Evolutionary conservation across 2,329 filamentous ascomycete species (phyloP), one percentile per base, ranked within the genome.

Genomic region (Verticillium zaregamsianum): DNA sequence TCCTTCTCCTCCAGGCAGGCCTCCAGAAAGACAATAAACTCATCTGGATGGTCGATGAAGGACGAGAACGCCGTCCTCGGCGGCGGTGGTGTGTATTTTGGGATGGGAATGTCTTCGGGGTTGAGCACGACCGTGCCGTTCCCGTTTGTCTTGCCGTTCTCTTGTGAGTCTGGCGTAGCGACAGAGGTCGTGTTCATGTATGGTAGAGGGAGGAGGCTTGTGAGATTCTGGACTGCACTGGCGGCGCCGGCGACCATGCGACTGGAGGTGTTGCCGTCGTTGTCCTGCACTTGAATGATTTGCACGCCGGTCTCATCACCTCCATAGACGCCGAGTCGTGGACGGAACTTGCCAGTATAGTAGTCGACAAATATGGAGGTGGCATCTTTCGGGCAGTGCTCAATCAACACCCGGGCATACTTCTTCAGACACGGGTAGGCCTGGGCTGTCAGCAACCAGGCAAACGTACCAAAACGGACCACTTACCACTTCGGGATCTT

Each of bases 341-440:
- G 91, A 59, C 81, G 83, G 72, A 93, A 99, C 62, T 85, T 85
- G 28, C 92, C 93, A 0, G 92, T 97, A 72, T 97, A 99, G 73
- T 98, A 99, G 60, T 95, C 90, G 64, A 97, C 92, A 71, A 99
- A 98, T 0, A 99, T 73, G 63, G 90, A 87, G 0, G 94, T 97
- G 0, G 93, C 90, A 61, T 92, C 87, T 63, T 86, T 80, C 2
- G 94, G 88, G 67, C 92, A 94, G 74, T 99, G 88, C 68, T 95
- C 91, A 35, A 99, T 85, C 1, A 99, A 80, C 0, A 97, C 92
- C 58, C 93, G 88, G 2, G 95, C 93, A 71, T 97, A 99, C 73
- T 96, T 98, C 88, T 97, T 94, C 60, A 99, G 79, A 67, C 92
- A 96, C 20, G 87, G 84, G 71, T 96, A 97, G 1, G 93, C 90